Evolutionary conservation across 768 basidiomycete genomes (phyloP).

Genomic region (Leccinellum rugosiceps): DNA sequence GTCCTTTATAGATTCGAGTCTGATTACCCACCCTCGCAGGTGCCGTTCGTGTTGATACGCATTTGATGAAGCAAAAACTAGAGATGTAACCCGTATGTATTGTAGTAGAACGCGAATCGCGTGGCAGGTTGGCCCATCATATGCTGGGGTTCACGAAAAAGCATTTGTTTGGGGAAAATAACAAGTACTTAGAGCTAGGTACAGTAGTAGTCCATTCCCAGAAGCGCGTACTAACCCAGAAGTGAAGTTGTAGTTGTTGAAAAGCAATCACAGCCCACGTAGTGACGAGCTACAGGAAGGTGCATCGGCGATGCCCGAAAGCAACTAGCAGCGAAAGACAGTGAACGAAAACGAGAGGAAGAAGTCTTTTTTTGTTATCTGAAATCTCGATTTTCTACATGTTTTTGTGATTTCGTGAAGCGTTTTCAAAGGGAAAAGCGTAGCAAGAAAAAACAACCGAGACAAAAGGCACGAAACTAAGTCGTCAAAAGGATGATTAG

Average conservation of each 20-base stretch:
- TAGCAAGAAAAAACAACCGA: conserved; percentile 38
- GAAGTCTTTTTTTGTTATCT: conserved; percentile 46
- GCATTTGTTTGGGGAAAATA: conserved; percentile 1
- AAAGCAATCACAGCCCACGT: conserved; percentile 21
- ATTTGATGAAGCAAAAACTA: conserved; percentile 38
- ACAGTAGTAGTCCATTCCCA: conserved; percentile 11
- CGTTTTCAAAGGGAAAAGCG: conserved; percentile 31
- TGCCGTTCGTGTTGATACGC: conserved; percentile 78
- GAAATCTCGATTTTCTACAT: conserved; percentile 32
- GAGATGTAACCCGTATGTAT: conserved; percentile 4
- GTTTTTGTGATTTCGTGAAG: conserved; percentile 37
- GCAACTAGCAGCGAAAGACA: conserved; percentile 15
- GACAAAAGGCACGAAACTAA: conserved; percentile 32
- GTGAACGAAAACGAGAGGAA: conserved; percentile 34
- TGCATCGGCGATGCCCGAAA: conserved; percentile 8
- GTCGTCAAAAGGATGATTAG: conserved; percentile 38
- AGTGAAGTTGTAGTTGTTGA: conserved; percentile 20
- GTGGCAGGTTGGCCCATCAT: background rate
- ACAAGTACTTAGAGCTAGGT: conserved; percentile 19
- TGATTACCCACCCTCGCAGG: conserved; percentile 37
- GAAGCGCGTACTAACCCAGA: conserved; percentile 41
- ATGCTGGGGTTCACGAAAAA: background rate
- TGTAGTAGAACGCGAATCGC: conserved; percentile 5
- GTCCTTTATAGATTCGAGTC: background rate
- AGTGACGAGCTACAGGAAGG: background rate